Evolutionary conservation across 306 rosid genomes (phyloP).

Genomic region (Prunus mongolica): DNA sequence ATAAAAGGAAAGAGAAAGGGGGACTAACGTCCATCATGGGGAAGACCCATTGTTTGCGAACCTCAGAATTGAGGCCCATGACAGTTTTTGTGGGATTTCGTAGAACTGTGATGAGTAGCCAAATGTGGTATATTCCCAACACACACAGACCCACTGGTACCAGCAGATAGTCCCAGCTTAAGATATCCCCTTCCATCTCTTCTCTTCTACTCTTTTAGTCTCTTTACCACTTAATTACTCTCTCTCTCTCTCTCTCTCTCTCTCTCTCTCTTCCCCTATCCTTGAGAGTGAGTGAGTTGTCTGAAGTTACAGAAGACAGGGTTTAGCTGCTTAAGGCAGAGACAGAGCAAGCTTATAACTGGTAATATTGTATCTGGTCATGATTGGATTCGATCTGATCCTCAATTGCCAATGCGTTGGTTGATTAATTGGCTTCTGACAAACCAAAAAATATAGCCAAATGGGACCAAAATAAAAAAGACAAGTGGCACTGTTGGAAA

Average conservation of each 20-base stretch:
- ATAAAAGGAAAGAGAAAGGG: not conserved
- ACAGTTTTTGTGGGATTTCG: conserved; percentile 60
- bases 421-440: not conserved
- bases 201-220: not conserved
- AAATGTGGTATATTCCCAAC: conserved; percentile 49
- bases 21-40: conserved; percentile 69
- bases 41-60: conserved; percentile 75
- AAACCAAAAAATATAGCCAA: not conserved
- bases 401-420: not conserved
- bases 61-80: conserved; percentile 64
- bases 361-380: not conserved
- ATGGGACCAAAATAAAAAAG: not conserved
- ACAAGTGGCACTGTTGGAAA: not conserved
- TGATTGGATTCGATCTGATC: not conserved
- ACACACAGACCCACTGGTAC: conserved; percentile 60
- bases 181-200: conserved; percentile 21
- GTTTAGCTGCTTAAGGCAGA: not conserved
- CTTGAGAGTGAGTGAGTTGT: no score
- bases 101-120: conserved; percentile 50
- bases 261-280: no score
- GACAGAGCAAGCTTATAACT: not conserved
- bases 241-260: not conserved
- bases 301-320: not conserved
- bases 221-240: not conserved
- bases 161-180: conserved; percentile 45